Percentiles rank a stretch among this genome's conserved stretches.
Conservation (phyloP, 805 yeast genomes). For the Kluyveromyces nonfermentans region DNA sequence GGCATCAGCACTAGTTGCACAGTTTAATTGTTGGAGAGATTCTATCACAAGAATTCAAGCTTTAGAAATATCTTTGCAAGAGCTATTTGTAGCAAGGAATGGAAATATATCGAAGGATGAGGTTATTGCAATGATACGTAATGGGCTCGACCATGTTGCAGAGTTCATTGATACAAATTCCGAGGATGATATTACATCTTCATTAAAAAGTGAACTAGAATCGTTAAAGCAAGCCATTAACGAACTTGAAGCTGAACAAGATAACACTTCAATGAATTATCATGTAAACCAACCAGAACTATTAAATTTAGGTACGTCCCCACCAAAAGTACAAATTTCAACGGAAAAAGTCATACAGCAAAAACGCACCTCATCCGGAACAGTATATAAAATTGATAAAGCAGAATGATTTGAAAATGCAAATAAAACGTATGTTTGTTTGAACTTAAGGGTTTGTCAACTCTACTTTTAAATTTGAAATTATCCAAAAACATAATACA, state of each 20-base stretch:
- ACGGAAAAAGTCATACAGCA: slow-evolving; percentile 3
- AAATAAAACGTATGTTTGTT: too few relatives aligned
- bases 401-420: neutral
- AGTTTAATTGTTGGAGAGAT: slow-evolving; percentile 19
- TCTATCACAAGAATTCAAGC: slow-evolving; percentile 11
- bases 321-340: slow-evolving; percentile 22
- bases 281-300: slow-evolving; percentile 8
- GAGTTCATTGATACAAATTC: neutral
- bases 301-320: slow-evolving; percentile 17
- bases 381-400: neutral
- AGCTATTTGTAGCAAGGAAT: neutral
- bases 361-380: neutral
- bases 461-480: too few relatives aligned
- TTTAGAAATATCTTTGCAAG: slow-evolving; percentile 16
- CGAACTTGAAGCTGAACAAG: slow-evolving; percentile 7
- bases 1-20: slow-evolving; percentile 9
- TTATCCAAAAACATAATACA: too few relatives aligned
- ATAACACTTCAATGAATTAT: neutral
- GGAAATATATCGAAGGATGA: slow-evolving; percentile 1
- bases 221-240: slow-evolving; percentile 16
- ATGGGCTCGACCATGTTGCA: neutral
- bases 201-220: slow-evolving; percentile 11
- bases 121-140: neutral
- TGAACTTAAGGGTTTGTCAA: too few relatives aligned
- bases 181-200: neutral